A percentile compares a stretch with the other conserved stretches of the same genome.
These are phyloP conservation scores for Sclerotinia borealis DNA, from an alignment of 2,329 filamentous ascomycete genomes.

Conservation along the genomic window DNA sequence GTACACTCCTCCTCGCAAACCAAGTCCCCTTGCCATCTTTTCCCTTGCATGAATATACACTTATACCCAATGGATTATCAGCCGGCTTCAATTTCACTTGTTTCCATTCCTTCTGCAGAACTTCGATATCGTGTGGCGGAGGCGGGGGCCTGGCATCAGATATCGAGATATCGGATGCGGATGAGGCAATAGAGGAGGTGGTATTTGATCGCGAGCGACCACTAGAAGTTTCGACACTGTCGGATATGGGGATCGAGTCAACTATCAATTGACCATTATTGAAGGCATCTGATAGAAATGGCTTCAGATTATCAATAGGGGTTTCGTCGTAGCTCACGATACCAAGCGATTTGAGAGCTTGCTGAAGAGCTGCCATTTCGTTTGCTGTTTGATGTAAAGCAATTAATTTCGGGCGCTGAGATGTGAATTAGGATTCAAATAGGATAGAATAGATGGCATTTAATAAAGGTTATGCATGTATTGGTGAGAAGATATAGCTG, in stretches of 20 bases:
- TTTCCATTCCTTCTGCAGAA: conserved; percentile 76
- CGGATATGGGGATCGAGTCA: conserved; percentile 65
- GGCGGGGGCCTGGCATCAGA: conserved; percentile 42
- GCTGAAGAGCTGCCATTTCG: conserved; percentile 51
- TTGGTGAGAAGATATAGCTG: background rate
- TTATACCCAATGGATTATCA: conserved; percentile 71
- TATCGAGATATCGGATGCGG: conserved; percentile 45
- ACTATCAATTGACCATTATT: conserved; percentile 62
- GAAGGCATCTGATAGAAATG: conserved; percentile 56
- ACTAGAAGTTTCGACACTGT: conserved; percentile 39
- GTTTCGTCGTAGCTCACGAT: conserved; percentile 48
- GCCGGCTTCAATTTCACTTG: conserved; percentile 65
- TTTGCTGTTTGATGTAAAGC: background rate
- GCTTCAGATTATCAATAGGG: conserved; percentile 42
- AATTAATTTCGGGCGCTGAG: background rate
- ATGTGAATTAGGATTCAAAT: background rate
- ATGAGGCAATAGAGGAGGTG: conserved; percentile 40
- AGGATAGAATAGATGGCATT: background rate
- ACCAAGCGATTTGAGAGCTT: conserved; percentile 51
- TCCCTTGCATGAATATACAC: conserved; percentile 71
- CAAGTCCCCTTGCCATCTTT: conserved; percentile 81
- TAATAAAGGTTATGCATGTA: background rate
- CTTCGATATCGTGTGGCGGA: conserved; percentile 43
- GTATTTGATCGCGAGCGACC: conserved; percentile 53
- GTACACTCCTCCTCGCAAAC: conserved; percentile 82